Evolutionary conservation across 192 early-diverging fungal genomes (phyloP).

Genomic region (Linnemannia zychae): DNA sequence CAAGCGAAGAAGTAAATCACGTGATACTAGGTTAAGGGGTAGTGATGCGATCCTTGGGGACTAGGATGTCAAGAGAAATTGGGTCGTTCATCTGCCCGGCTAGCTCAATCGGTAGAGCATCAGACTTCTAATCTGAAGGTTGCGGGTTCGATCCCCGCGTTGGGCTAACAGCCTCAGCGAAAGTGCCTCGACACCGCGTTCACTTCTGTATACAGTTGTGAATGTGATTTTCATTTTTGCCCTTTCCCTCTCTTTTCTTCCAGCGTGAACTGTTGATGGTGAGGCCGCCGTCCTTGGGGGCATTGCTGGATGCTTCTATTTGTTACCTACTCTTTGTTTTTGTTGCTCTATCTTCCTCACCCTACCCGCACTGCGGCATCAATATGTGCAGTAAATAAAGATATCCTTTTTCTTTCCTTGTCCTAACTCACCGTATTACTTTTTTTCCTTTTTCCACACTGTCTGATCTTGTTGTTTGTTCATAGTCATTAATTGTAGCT

Average conservation of each 20-base stretch:
- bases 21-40: not conserved
- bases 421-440: no score
- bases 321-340: not conserved
- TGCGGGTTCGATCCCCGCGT: conserved; percentile 41
- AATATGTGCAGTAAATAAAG: not conserved
- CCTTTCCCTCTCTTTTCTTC: not conserved
- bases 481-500: not conserved
- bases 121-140: conserved; percentile 49
- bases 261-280: no score
- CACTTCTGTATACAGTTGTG: not conserved
- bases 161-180: conserved; percentile 6
- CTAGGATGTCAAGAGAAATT: not conserved
- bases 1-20: no score
- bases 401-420: not conserved
- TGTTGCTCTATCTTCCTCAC: no score
- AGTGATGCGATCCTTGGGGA: not conserved
- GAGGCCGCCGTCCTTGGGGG: no score
- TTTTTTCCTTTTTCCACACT: no score
- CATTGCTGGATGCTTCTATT: not conserved
- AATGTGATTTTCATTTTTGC: not conserved
- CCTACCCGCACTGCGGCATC: no score
- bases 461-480: not conserved
- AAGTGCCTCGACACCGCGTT: not conserved
- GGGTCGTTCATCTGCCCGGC: conserved; percentile 14
- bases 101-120: conserved; percentile 45